Conservation (phyloP, 805 yeast genomes). For the Yamadazyma paraphyllophila region DNA sequence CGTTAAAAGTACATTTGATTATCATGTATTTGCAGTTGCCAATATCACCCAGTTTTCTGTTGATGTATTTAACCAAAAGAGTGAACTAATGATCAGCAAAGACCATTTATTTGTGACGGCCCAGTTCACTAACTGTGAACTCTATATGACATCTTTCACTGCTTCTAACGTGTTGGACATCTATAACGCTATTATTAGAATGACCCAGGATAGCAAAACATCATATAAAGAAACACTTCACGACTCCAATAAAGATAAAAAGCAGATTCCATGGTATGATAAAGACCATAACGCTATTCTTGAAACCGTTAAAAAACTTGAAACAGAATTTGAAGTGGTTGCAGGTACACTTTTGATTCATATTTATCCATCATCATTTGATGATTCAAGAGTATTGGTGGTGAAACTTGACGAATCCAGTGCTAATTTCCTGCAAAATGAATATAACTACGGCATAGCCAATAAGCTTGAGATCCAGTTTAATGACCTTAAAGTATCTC, state of each 20-base stretch:
- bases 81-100: constrained; percentile 42
- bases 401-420: constrained; percentile 52
- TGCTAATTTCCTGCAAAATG: constrained; percentile 53
- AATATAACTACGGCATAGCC: constrained; percentile 43
- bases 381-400: constrained; percentile 74
- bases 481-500: constrained; percentile 62
- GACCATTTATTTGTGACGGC: constrained; percentile 60
- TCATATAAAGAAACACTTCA: constrained; percentile 75
- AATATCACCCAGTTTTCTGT: constrained; percentile 47
- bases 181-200: constrained; percentile 63
- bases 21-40: constrained; percentile 75
- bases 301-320: constrained; percentile 45
- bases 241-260: constrained; percentile 42
- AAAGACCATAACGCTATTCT: constrained; percentile 19
- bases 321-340: constrained; percentile 65
- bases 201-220: constrained; percentile 66
- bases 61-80: constrained; percentile 68
- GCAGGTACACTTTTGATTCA: constrained; percentile 58
- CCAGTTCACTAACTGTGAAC: constrained; percentile 49
- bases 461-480: constrained; percentile 61
- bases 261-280: background rate
- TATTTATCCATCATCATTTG: constrained; percentile 78
- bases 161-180: constrained; percentile 83
- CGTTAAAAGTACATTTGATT: constrained; percentile 72
- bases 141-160: constrained; percentile 78